These are phyloP conservation scores for Aspergillus awamori DNA, from an alignment of 2,329 filamentous ascomycete genomes.

Conservation along the genomic window DNA sequence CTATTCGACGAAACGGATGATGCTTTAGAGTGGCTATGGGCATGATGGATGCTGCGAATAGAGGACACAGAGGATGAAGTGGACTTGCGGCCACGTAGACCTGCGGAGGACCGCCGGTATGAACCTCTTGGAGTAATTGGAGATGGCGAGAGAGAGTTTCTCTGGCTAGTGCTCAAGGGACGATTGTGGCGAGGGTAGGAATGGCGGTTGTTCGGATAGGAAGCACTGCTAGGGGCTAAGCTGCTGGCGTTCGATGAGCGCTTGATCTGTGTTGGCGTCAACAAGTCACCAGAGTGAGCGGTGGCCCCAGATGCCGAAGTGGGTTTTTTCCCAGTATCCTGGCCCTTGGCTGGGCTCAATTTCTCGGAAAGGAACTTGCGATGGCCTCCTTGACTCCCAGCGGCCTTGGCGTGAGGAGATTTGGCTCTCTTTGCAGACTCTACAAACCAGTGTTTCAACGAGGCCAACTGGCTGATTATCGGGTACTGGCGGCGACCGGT, in stretches of 20 bases:
- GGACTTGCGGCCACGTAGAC: conserved; percentile 87
- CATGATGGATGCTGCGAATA: conserved; percentile 85
- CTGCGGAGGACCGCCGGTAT: conserved; percentile 78
- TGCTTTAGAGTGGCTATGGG: conserved; percentile 89
- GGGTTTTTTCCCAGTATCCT: conserved; percentile 37
- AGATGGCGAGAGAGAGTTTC: conserved; percentile 81
- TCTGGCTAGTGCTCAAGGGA: conserved; percentile 37
- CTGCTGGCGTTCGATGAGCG: conserved; percentile 47
- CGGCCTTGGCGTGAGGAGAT: conserved; percentile 52
- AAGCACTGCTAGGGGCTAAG: conserved; percentile 46
- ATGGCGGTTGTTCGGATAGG: conserved; percentile 46
- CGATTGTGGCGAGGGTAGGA: conserved; percentile 44
- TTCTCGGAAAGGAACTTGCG: conserved; percentile 45
- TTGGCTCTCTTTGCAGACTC: conserved; percentile 66
- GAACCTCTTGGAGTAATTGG: conserved; percentile 87
- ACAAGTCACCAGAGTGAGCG: conserved; percentile 29
- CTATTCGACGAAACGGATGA: conserved; percentile 86
- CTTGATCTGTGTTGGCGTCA: conserved; percentile 44
- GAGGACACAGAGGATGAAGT: conserved; percentile 95
- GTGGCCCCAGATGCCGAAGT: conserved; percentile 27
- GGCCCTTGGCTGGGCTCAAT: conserved; percentile 42
- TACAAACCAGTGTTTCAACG: conserved; percentile 73
- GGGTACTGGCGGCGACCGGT: conserved; percentile 61
- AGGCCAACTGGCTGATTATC: conserved; percentile 67
- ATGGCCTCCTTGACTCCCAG: conserved; percentile 31